Conservation (phyloP, 2,329 filamentous ascomycete species). For the Exophiala calicioides region DNA sequence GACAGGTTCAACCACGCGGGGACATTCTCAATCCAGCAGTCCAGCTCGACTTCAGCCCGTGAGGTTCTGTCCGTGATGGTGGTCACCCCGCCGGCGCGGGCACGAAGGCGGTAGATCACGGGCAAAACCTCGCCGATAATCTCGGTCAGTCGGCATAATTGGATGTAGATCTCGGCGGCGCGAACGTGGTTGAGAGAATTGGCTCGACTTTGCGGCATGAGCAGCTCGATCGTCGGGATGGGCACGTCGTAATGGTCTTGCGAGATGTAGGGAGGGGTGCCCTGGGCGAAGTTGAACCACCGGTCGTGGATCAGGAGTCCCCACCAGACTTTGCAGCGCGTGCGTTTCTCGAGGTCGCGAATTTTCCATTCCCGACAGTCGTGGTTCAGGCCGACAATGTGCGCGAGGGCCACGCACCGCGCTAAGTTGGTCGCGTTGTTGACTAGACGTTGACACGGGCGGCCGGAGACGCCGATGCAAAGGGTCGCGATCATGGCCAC, state of each 20-base stretch:
- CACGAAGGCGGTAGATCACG: slow-evolving; percentile 48
- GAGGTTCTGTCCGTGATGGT: slow-evolving; percentile 49
- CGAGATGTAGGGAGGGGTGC: slow-evolving; percentile 55
- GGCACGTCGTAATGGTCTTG: slow-evolving; percentile 59
- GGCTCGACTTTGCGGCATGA: slow-evolving; percentile 40
- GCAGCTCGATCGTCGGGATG: slow-evolving; percentile 49
- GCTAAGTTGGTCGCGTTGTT: slow-evolving; percentile 56
- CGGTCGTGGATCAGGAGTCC: slow-evolving; percentile 59
- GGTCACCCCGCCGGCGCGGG: slow-evolving; percentile 44
- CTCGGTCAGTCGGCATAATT: slow-evolving; percentile 53
- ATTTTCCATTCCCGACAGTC: slow-evolving; percentile 57
- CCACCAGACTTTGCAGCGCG: slow-evolving; percentile 60
- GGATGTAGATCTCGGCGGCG: slow-evolving; percentile 54
- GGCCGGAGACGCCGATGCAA: slow-evolving; percentile 60
- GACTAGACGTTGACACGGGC: slow-evolving; percentile 44
- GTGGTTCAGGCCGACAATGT: slow-evolving; percentile 58
- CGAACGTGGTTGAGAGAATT: slow-evolving; percentile 44
- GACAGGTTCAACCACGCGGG: slow-evolving; percentile 46
- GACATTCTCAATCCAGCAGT: slow-evolving; percentile 48
- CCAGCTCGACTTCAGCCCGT: slow-evolving; percentile 48
- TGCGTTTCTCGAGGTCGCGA: slow-evolving; percentile 51
- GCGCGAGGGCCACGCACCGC: slow-evolving; percentile 55
- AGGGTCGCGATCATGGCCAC: slow-evolving; percentile 60
- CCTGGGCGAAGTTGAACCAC: slow-evolving; percentile 59
- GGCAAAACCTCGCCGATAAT: slow-evolving; percentile 49